Percentiles rank a stretch among this genome's conserved stretches.
These are phyloP conservation scores for Scopulariopsis brevicaulis DNA, from an alignment of 2,329 filamentous ascomycete species.

Conservation along the genomic window DNA sequence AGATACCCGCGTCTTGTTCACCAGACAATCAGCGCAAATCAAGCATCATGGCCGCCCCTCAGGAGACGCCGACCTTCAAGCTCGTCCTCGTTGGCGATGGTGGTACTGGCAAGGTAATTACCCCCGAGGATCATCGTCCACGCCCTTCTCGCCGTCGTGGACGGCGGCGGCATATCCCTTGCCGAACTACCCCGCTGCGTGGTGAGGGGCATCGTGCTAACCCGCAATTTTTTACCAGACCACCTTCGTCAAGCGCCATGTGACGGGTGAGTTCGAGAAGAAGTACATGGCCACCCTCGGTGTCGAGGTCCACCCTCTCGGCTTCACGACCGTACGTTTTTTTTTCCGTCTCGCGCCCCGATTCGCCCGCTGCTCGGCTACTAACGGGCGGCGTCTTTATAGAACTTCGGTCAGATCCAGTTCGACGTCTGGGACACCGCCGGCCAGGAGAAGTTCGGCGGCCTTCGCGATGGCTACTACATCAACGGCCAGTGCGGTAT, in stretches of 20 bases:
- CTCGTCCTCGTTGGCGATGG: constrained; percentile 98
- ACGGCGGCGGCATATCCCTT: not conserved
- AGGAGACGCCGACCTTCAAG: constrained; percentile 79
- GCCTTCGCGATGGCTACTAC: constrained; percentile 99
- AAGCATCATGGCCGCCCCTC: constrained; percentile 8
- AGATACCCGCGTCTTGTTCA: constrained; percentile 31
- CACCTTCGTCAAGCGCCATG: constrained; percentile 99
- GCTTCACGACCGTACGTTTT: constrained; percentile 84
- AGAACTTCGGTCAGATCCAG: constrained; percentile 92
- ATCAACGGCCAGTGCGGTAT: constrained; percentile 99
- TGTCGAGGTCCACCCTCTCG: constrained; percentile 98
- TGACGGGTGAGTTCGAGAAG: constrained; percentile 99
- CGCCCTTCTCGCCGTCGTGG: not conserved
- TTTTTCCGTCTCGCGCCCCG: not conserved
- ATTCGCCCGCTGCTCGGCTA: not conserved
- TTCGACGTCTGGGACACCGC: constrained; percentile 99
- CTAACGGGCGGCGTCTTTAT: constrained; percentile 12
- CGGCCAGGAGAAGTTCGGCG: constrained; percentile 98
- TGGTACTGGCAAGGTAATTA: constrained; percentile 88
- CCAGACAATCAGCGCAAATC: constrained; percentile 10
- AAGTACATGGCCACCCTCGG: constrained; percentile 99
- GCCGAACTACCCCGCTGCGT: constrained; percentile 4
- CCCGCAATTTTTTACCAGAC: constrained; percentile 46
- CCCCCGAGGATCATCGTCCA: not conserved
- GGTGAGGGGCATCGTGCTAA: constrained; percentile 5